Conservation (phyloP, 805 yeast genomes). For the Kockiozyma suomiensis region DNA sequence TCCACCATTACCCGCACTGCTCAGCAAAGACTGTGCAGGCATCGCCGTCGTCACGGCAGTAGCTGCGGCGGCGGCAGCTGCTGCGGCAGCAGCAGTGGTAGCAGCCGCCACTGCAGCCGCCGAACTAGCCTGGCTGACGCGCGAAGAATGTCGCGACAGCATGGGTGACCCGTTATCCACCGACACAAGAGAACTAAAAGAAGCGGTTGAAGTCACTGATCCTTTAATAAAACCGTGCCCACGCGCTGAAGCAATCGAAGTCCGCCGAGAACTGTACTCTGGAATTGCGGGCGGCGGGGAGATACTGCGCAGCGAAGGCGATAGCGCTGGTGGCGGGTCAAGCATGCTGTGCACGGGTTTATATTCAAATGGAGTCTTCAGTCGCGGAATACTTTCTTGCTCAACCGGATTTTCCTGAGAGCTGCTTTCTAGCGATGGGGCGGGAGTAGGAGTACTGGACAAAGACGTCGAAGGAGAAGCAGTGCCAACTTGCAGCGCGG, state of each 20-base stretch:
- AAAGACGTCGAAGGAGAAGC: too few relatives aligned
- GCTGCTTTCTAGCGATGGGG: too few relatives aligned
- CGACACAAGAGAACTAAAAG: neutral
- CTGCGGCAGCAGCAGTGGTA: neutral
- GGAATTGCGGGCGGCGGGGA: slow-evolving; percentile 2
- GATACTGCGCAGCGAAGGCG: neutral
- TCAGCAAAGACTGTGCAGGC: too few relatives aligned
- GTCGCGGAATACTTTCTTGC: neutral
- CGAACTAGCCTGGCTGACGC: neutral
- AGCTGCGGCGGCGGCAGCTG: neutral
- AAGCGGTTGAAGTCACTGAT: neutral
- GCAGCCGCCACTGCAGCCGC: neutral
- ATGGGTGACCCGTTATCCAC: neutral
- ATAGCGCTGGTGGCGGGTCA: neutral
- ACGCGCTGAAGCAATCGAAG: slow-evolving; percentile 1
- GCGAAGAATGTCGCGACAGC: slow-evolving; percentile 4
- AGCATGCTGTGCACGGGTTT: neutral
- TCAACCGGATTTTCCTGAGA: too few relatives aligned
- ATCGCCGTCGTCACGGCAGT: too few relatives aligned
- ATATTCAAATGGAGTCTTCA: neutral
- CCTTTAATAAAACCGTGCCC: neutral
- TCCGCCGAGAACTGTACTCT: slow-evolving; percentile 8
- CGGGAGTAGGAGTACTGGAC: too few relatives aligned
- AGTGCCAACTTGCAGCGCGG: neutral
- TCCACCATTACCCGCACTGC: too few relatives aligned